phyloP scores from a whole-genome alignment of 148 eudicot species.

The Euryodendron excelsum region DNA sequence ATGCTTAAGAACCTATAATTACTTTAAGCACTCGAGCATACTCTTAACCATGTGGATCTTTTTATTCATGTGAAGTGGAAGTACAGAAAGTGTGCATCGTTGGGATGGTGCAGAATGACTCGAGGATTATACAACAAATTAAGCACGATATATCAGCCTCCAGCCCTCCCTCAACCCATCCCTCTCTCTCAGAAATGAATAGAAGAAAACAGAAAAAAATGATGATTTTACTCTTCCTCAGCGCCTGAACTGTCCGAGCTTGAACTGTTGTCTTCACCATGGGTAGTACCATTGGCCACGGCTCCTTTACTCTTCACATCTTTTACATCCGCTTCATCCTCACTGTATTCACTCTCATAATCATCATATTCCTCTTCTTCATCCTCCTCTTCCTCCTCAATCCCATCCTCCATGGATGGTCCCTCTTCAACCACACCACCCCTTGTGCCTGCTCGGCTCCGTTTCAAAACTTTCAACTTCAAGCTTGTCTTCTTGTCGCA shows the following conservation, averaged over 20 bases:
- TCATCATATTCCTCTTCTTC: conserved; percentile 83
- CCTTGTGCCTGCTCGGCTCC: conserved; percentile 74
- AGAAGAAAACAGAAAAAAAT: neutral
- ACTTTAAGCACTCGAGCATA: neutral
- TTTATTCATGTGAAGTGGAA: neutral
- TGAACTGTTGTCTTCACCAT: conserved; percentile 28
- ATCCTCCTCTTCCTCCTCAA: conserved; percentile 66
- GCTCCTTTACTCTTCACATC: conserved; percentile 39
- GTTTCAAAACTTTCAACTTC: conserved; percentile 60
- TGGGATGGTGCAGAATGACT: neutral
- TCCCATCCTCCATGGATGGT: conserved; percentile 49
- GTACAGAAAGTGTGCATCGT: neutral
- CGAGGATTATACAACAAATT: no score
- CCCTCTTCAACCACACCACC: conserved; percentile 58
- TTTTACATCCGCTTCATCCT: conserved; percentile 61
- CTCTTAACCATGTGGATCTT: neutral
- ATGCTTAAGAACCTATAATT: no score
- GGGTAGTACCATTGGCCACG: conserved; percentile 31
- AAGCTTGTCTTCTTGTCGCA: conserved; percentile 56
- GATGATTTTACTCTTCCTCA: conserved; percentile 41
- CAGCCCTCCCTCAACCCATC: neutral
- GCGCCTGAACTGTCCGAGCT: conserved; percentile 50
- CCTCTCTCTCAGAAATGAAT: neutral
- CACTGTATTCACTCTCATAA: conserved; percentile 89
- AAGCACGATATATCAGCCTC: no score